Percentiles rank a stretch among this genome's conserved stretches.
phyloP scores from a whole-genome alignment of 2,329 filamentous ascomycete species.

The Ascochyta rabiei region DNA sequence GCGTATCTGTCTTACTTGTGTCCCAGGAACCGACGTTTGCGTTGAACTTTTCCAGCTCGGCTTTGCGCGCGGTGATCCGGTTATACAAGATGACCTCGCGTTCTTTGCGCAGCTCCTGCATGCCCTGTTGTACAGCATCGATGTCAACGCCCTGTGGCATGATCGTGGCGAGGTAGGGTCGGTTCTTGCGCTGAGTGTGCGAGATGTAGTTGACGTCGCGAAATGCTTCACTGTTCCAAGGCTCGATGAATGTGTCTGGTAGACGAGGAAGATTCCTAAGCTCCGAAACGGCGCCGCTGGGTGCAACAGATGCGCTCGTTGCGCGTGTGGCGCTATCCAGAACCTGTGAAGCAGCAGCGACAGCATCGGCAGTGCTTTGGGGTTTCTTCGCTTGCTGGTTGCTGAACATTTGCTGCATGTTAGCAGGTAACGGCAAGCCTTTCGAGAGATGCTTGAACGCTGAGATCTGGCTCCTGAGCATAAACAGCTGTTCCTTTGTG shows the following conservation, averaged over 20 bases:
- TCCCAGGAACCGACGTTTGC: slow-evolving; percentile 91
- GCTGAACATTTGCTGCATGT: slow-evolving; percentile 84
- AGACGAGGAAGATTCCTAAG: slow-evolving; percentile 44
- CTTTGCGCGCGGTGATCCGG: slow-evolving; percentile 81
- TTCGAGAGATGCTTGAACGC: slow-evolving; percentile 91
- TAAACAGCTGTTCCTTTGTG: slow-evolving; percentile 72
- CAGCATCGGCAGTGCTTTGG: slow-evolving; percentile 46
- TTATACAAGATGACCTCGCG: slow-evolving; percentile 89
- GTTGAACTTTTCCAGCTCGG: slow-evolving; percentile 81
- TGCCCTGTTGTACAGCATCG: slow-evolving; percentile 58
- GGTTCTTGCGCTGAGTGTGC: slow-evolving; percentile 76
- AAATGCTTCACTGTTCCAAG: slow-evolving; percentile 50
- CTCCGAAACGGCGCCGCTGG: slow-evolving; percentile 46
- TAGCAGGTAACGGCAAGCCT: slow-evolving; percentile 78
- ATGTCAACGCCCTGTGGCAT: slow-evolving; percentile 89
- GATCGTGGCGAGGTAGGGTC: slow-evolving; percentile 82
- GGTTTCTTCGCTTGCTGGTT: slow-evolving; percentile 69
- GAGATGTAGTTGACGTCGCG: slow-evolving; percentile 77
- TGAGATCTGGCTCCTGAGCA: slow-evolving; percentile 83
- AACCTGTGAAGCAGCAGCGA: slow-evolving; percentile 55
- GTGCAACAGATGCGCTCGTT: slow-evolving; percentile 48
- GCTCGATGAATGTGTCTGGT: slow-evolving; percentile 61
- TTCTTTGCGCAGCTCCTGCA: slow-evolving; percentile 73
- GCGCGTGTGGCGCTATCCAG: slow-evolving; percentile 58
- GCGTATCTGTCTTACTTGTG: slow-evolving; percentile 69